Conservation (phyloP, 768 basidiomycete genomes). For the Ramaria sp. region DNA sequence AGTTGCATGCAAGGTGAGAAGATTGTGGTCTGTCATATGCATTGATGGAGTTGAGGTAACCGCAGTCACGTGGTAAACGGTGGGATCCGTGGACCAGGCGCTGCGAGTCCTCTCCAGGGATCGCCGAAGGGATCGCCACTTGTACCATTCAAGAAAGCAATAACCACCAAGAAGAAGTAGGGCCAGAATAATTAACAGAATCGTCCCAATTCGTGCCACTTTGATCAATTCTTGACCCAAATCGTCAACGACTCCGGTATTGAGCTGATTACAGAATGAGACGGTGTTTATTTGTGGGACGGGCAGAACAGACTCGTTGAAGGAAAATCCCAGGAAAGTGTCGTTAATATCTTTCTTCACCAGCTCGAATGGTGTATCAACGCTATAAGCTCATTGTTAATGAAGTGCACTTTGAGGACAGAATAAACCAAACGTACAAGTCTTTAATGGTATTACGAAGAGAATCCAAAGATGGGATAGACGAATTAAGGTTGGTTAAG, state of each 20-base stretch:
- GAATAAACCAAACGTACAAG: slow-evolving; percentile 39
- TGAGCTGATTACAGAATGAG: slow-evolving; percentile 66
- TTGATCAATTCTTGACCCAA: slow-evolving; percentile 71
- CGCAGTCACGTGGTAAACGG: slow-evolving; percentile 31
- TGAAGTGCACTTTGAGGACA: neutral
- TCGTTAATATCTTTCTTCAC: slow-evolving; percentile 85
- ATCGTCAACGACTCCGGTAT: slow-evolving; percentile 79
- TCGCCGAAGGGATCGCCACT: slow-evolving; percentile 60
- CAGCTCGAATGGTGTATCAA: slow-evolving; percentile 80
- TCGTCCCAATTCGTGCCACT: slow-evolving; percentile 66
- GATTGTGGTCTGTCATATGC: slow-evolving; percentile 50
- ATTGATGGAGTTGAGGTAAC: slow-evolving; percentile 17
- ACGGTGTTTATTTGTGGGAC: slow-evolving; percentile 61
- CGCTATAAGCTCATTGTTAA: slow-evolving; percentile 26
- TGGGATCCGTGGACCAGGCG: slow-evolving; percentile 69
- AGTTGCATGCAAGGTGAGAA: slow-evolving; percentile 62
- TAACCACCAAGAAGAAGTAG: slow-evolving; percentile 63
- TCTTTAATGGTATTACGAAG: slow-evolving; percentile 56
- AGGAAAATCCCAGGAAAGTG: slow-evolving; percentile 63
- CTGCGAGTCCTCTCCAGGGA: slow-evolving; percentile 63
- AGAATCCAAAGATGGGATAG: slow-evolving; percentile 68
- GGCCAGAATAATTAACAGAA: slow-evolving; percentile 63
- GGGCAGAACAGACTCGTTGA: slow-evolving; percentile 64
- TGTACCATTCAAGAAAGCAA: slow-evolving; percentile 79
- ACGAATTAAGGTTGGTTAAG: slow-evolving; percentile 65